Evolutionary conservation across 352 stramenopile species (phyloP).

Genomic region (Phytopythium helicoides): DNA sequence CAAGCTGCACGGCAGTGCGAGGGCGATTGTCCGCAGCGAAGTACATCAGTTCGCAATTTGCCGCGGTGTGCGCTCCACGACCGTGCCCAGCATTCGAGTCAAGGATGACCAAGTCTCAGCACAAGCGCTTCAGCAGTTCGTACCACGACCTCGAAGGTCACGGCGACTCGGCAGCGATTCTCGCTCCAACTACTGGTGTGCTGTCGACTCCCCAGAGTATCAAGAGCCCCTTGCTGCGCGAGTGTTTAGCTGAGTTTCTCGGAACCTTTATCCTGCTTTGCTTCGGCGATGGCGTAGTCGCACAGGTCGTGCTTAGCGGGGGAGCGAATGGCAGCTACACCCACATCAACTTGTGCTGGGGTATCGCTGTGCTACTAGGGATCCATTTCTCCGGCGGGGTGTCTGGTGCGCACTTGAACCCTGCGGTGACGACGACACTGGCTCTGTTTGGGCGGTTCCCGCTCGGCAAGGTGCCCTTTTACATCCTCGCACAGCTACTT

Average conservation of each 20-base stretch:
- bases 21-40: too few relatives aligned
- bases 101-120: slow-evolving; percentile 1
- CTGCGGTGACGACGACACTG: slow-evolving; percentile 45
- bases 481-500: slow-evolving; percentile 40
- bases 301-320: slow-evolving; percentile 43
- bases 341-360: slow-evolving; percentile 61
- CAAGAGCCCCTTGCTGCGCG: slow-evolving; percentile 32
- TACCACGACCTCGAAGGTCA: slow-evolving; percentile 6
- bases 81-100: too few relatives aligned
- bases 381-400: slow-evolving; percentile 52
- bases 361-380: slow-evolving; percentile 55
- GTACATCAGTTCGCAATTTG: background rate
- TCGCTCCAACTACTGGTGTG: background rate
- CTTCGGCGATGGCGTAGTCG: slow-evolving; percentile 48
- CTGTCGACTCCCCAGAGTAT: slow-evolving; percentile 4
- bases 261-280: slow-evolving; percentile 49
- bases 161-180: slow-evolving; percentile 5
- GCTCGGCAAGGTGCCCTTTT: slow-evolving; percentile 48
- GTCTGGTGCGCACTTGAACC: slow-evolving; percentile 64
- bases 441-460: slow-evolving; percentile 38
- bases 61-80: background rate
- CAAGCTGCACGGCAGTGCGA: too few relatives aligned
- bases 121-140: slow-evolving; percentile 6
- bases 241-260: slow-evolving; percentile 57
- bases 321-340: slow-evolving; percentile 40